Conservation (phyloP, 2,329 filamentous ascomycete species). For the Paraconiothyrium sp. region DNA sequence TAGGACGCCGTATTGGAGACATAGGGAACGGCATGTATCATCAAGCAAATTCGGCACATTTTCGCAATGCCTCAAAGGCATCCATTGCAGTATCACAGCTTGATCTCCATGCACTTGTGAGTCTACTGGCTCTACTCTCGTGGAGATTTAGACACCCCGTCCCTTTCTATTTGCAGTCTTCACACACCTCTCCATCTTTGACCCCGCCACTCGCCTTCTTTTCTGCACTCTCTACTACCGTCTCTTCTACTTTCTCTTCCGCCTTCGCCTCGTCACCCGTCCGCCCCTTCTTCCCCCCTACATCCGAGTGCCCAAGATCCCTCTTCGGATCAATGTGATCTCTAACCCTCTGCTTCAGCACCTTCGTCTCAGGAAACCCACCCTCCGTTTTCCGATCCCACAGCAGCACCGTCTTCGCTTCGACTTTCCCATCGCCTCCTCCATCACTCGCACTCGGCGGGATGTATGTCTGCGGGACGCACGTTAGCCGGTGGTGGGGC, state of each 20-base stretch:
- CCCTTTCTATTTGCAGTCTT: constrained; percentile 44
- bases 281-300: constrained; percentile 47
- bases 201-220: constrained; percentile 35
- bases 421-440: constrained; percentile 13
- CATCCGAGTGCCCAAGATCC: constrained; percentile 77
- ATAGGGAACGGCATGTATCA: neutral
- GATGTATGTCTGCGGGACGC: constrained; percentile 35
- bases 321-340: constrained; percentile 82
- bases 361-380: constrained; percentile 94
- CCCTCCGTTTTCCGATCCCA: constrained; percentile 91
- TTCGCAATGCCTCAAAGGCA: neutral
- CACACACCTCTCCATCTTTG: constrained; percentile 48
- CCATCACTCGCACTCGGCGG: constrained; percentile 13
- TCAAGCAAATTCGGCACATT: neutral
- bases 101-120: no score
- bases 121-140: no score
- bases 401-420: constrained; percentile 65
- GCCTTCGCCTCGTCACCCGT: constrained; percentile 22
- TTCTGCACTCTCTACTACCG: constrained; percentile 15
- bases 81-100: no score
- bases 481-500: neutral
- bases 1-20: neutral
- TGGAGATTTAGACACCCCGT: neutral
- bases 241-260: constrained; percentile 20
- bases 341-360: constrained; percentile 83